These are phyloP conservation scores for Aphanoascus verrucosus DNA, from an alignment of 2,329 filamentous ascomycete genomes.

Conservation along the genomic window DNA sequence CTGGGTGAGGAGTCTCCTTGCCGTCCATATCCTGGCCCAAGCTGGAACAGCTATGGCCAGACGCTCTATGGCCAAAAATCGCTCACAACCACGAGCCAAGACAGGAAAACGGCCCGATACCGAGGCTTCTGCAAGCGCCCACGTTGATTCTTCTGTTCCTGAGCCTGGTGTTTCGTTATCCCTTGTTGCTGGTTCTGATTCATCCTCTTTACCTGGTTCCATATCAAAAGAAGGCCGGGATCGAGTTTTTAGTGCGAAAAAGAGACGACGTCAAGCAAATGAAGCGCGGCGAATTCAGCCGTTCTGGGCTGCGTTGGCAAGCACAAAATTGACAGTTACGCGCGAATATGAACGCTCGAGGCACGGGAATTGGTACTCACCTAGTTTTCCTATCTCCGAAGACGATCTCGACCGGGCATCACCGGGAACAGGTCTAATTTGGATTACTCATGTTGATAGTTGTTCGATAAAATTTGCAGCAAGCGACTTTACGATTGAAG, in stretches of 20 bases:
- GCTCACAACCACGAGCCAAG: conserved; percentile 32
- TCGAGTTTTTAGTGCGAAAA: conserved; percentile 57
- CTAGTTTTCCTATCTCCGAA: conserved; percentile 30
- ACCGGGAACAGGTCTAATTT: conserved; percentile 36
- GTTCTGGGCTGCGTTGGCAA: conserved; percentile 86
- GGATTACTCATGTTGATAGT: conserved; percentile 39
- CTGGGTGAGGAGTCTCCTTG: conserved; percentile 39
- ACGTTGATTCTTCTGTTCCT: conserved; percentile 34
- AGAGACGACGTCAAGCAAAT: conserved; percentile 80
- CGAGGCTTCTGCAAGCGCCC: conserved; percentile 37
- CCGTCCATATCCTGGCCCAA: conserved; percentile 41
- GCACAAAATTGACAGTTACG: conserved; percentile 91
- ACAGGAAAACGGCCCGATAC: conserved; percentile 36
- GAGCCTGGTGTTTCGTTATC: conserved; percentile 32
- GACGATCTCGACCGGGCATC: conserved; percentile 34
- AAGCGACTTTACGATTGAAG: conserved; percentile 28
- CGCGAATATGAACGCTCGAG: conserved; percentile 78
- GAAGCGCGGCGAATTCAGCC: conserved; percentile 84
- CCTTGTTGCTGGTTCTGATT: conserved; percentile 32
- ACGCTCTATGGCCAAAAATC: conserved; percentile 38
- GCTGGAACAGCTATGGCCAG: conserved; percentile 39
- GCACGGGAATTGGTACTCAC: conserved; percentile 21
- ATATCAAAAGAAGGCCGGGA: conserved; percentile 45
- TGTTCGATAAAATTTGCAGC: conserved; percentile 40
- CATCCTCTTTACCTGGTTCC: conserved; percentile 38